A percentile compares a stretch with the other conserved stretches of the same genome.
Conservation (phyloP, 371 early-diverging fungal species). For the Mucor lusitanicus region DNA sequence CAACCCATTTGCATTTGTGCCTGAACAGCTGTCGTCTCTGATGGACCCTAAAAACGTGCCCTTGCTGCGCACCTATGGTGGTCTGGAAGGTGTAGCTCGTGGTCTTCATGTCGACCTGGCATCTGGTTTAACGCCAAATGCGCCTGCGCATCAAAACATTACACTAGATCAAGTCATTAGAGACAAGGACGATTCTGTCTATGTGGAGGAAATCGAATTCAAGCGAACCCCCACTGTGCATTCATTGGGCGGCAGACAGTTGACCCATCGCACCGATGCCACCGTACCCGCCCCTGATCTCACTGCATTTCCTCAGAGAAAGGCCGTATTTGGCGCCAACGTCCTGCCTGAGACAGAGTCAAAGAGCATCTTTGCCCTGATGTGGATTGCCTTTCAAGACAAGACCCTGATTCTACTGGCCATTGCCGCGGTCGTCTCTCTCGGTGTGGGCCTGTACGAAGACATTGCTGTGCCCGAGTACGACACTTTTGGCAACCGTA, state of each 20-base stretch:
- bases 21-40: slow-evolving; percentile 45
- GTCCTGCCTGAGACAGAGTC: slow-evolving; percentile 66
- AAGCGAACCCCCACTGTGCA: slow-evolving; percentile 25
- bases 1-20: slow-evolving; percentile 52
- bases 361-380: slow-evolving; percentile 69
- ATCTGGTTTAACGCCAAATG: slow-evolving; percentile 37
- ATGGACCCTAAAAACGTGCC: slow-evolving; percentile 55
- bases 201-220: slow-evolving; percentile 22
- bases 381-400: slow-evolving; percentile 85
- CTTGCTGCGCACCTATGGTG: slow-evolving; percentile 41
- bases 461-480: slow-evolving; percentile 60
- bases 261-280: slow-evolving; percentile 23
- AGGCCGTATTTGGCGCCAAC: slow-evolving; percentile 62
- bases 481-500: slow-evolving; percentile 29
- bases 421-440: slow-evolving; percentile 85
- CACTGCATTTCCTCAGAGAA: slow-evolving; percentile 34
- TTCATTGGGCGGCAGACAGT: slow-evolving; percentile 25
- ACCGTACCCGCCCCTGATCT: slow-evolving; percentile 8
- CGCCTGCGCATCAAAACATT: slow-evolving; percentile 12
- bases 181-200: slow-evolving; percentile 19
- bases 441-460: slow-evolving; percentile 89
- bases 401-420: slow-evolving; percentile 84
- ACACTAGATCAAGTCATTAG: slow-evolving; percentile 24
- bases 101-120: slow-evolving; percentile 50
- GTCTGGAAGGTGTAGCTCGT: slow-evolving; percentile 41